Evolutionary conservation across 2,329 filamentous ascomycete genomes (phyloP).

Genomic region (Beauveria asiatica): DNA sequence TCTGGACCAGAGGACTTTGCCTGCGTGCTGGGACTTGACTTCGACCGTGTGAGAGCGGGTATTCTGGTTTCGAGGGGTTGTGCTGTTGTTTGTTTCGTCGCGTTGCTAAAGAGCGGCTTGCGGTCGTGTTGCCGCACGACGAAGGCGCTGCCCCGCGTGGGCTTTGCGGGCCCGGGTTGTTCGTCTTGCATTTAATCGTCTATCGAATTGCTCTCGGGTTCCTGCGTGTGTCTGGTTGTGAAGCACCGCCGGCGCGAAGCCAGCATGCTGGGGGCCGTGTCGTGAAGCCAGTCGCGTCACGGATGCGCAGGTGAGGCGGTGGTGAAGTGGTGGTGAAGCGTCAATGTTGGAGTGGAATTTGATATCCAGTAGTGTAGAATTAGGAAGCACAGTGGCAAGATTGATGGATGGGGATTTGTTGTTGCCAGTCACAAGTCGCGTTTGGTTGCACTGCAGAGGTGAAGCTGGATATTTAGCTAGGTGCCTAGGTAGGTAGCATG

Average conservation of each 20-base stretch:
- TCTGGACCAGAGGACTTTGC: conserved; percentile 8
- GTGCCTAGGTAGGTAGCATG: too few species aligned
- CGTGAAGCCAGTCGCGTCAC: background rate
- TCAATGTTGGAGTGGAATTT: background rate
- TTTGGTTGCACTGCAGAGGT: background rate
- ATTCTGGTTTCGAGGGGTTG: conserved; percentile 10
- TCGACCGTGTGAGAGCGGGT: background rate
- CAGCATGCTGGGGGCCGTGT: background rate
- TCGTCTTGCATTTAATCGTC: background rate
- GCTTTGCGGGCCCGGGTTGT: background rate
- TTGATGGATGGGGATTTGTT: background rate
- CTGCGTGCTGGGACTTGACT: conserved; percentile 13
- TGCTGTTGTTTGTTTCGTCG: conserved; percentile 8
- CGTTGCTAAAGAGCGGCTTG: conserved; percentile 5
- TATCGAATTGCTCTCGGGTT: background rate
- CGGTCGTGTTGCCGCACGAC: conserved; percentile 1
- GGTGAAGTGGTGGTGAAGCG: background rate
- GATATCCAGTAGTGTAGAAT: background rate
- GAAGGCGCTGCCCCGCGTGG: background rate
- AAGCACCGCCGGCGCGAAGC: background rate
- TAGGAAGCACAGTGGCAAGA: background rate
- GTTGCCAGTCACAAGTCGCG: background rate
- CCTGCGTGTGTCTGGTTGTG: background rate
- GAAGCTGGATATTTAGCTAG: background rate
- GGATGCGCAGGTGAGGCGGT: background rate